These are phyloP conservation scores for Podospora anserina DNA, from an alignment of 495 filamentous ascomycete species.

Conservation along the genomic window DNA sequence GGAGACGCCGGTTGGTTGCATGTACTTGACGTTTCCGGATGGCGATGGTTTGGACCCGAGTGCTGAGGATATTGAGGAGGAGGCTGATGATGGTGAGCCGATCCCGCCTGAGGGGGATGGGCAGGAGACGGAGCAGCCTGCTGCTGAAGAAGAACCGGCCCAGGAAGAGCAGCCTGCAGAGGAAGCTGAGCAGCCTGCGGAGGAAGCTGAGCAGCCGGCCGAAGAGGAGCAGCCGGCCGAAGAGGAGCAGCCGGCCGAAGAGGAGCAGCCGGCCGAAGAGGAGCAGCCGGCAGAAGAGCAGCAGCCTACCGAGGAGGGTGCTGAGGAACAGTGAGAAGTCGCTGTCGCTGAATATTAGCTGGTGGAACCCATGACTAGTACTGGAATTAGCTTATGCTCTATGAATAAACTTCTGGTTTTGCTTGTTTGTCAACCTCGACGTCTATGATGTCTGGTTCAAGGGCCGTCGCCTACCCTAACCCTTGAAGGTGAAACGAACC, in stretches of 20 bases:
- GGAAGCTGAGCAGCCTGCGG: not conserved
- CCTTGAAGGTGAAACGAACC: not conserved
- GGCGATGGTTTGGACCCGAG: not conserved
- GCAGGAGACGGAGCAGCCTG: not conserved
- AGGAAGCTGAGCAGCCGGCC: no score
- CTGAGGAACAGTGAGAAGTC: no score
- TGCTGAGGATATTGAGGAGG: not conserved
- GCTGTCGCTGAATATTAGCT: no score
- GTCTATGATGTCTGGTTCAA: no score
- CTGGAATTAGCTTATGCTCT: no score
- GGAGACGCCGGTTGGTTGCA: not conserved
- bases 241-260: no score
- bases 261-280: not conserved
- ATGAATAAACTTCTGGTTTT: no score
- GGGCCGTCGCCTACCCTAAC: not conserved
- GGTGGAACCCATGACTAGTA: no score
- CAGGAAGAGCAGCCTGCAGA: not conserved
- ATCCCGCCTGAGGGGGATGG: not conserved
- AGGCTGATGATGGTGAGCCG: not conserved
- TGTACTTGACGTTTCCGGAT: conserved; percentile 3
- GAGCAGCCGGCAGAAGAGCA: not conserved
- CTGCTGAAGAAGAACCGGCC: not conserved
- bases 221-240: no score
- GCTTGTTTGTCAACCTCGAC: no score
- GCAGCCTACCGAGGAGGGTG: not conserved